Conservation (phyloP, 2,329 filamentous ascomycete genomes). For the Paramyrothecium sp. region DNA sequence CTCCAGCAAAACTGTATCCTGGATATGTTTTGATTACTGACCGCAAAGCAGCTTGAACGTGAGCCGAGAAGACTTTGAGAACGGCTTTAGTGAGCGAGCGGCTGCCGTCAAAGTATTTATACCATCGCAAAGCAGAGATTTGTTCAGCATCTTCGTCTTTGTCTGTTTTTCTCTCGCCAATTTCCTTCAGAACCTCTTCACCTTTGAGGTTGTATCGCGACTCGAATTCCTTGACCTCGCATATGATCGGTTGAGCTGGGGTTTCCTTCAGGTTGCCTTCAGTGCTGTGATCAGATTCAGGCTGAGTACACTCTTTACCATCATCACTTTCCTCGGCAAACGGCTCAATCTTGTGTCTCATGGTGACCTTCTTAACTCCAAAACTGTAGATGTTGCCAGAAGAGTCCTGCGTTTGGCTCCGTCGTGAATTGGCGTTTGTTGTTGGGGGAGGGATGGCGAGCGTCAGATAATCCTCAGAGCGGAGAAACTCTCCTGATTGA, state of each 20-base stretch:
- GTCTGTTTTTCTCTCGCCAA: slow-evolving; percentile 5
- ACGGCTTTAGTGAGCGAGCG: not conserved
- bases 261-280: not conserved
- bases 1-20: not conserved
- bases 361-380: not conserved
- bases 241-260: not conserved
- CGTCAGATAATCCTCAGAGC: too few species aligned
- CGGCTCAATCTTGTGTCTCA: not conserved
- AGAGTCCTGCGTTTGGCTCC: too few species aligned
- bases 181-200: not conserved
- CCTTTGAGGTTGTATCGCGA: slow-evolving; percentile 1
- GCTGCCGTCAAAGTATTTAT: not conserved
- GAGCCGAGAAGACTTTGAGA: slow-evolving; percentile 1
- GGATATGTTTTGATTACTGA: slow-evolving; percentile 1
- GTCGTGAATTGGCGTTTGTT: too few species aligned
- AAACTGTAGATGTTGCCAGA: too few species aligned
- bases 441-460: too few species aligned
- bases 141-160: slow-evolving; percentile 30
- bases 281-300: not conserved
- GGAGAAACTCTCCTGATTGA: too few species aligned
- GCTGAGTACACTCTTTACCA: not conserved
- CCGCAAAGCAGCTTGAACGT: not conserved
- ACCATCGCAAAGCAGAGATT: not conserved
- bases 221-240: not conserved
- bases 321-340: not conserved